Evolutionary conservation across 2,329 filamentous ascomycete species (phyloP).

Genomic region (Cercospora sojina): DNA sequence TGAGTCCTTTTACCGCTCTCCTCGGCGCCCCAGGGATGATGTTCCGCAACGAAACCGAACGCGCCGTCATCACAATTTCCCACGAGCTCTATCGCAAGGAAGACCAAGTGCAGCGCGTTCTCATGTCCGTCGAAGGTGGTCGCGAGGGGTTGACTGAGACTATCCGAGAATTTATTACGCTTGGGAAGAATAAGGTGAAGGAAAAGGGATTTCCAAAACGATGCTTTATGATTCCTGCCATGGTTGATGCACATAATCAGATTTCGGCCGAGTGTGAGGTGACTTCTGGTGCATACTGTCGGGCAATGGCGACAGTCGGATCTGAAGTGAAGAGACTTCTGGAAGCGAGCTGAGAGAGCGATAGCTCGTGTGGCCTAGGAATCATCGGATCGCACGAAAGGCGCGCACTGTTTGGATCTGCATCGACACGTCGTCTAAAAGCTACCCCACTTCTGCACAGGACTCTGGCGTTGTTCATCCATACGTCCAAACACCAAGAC

Average conservation of each 20-base stretch:
- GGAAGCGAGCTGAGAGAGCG: background rate
- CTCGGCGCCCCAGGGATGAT: constrained; percentile 12
- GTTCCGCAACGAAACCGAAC: constrained; percentile 17
- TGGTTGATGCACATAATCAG: constrained; percentile 22
- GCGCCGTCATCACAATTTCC: constrained; percentile 14
- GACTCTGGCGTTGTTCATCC: background rate
- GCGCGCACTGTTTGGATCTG: background rate
- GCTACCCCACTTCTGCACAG: background rate
- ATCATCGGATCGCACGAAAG: background rate
- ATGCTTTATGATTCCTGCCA: constrained; percentile 17
- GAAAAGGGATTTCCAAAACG: constrained; percentile 6
- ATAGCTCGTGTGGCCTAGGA: too few relatives aligned
- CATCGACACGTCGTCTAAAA: background rate
- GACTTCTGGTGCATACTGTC: constrained; percentile 8
- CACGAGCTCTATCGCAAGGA: constrained; percentile 18
- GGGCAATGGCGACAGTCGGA: constrained; percentile 16
- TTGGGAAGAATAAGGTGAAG: constrained; percentile 7
- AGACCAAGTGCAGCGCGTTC: constrained; percentile 9
- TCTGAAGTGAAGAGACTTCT: constrained; percentile 5
- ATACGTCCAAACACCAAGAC: background rate
- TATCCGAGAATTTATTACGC: background rate
- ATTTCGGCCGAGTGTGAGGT: constrained; percentile 1
- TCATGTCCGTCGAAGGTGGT: constrained; percentile 11
- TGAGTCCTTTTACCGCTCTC: constrained; percentile 11
- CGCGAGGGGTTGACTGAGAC: background rate